A percentile compares a stretch with the other conserved stretches of the same genome.
Evolutionary conservation across 2,329 filamentous ascomycete genomes (phyloP).

Genomic region (Aschersonia sp.): DNA sequence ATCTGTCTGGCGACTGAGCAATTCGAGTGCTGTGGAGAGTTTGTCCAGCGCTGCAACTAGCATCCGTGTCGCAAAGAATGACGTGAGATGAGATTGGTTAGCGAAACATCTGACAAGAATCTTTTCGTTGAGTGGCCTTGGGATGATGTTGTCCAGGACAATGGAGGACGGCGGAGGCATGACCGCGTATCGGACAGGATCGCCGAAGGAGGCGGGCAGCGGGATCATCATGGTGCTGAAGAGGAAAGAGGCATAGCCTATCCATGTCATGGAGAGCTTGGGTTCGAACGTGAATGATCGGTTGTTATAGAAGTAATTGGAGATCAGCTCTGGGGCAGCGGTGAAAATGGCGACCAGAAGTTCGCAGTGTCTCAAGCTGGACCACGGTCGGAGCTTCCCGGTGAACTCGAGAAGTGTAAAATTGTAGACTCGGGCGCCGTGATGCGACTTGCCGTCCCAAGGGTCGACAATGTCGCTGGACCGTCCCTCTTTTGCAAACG

Average conservation of each 20-base stretch:
- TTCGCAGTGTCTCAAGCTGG: slow-evolving; percentile 66
- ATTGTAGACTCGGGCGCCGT: slow-evolving; percentile 64
- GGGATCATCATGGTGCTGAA: slow-evolving; percentile 67
- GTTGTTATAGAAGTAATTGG: slow-evolving; percentile 74
- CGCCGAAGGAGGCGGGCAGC: slow-evolving; percentile 59
- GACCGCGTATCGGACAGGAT: slow-evolving; percentile 41
- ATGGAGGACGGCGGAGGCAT: slow-evolving; percentile 67
- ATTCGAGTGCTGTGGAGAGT: slow-evolving; percentile 46
- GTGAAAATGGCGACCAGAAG: slow-evolving; percentile 68
- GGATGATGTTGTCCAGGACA: slow-evolving; percentile 75
- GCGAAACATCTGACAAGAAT: slow-evolving; percentile 67
- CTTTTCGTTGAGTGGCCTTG: slow-evolving; percentile 68
- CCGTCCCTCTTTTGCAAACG: slow-evolving; percentile 14
- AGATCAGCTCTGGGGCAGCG: slow-evolving; percentile 71
- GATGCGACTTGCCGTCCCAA: slow-evolving; percentile 53
- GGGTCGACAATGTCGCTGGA: slow-evolving; percentile 42
- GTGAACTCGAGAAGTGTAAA: slow-evolving; percentile 65
- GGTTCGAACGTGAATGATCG: slow-evolving; percentile 77
- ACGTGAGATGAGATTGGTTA: slow-evolving; percentile 63
- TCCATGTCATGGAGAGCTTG: slow-evolving; percentile 86
- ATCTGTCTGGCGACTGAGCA: slow-evolving; percentile 36
- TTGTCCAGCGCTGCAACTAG: slow-evolving; percentile 71
- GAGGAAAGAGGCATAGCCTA: slow-evolving; percentile 80
- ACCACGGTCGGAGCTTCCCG: slow-evolving; percentile 69
- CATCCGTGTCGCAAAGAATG: slow-evolving; percentile 71